Evolutionary conservation across 2,329 filamentous ascomycete genomes (phyloP).

Genomic region (Fusarium ramigenum): DNA sequence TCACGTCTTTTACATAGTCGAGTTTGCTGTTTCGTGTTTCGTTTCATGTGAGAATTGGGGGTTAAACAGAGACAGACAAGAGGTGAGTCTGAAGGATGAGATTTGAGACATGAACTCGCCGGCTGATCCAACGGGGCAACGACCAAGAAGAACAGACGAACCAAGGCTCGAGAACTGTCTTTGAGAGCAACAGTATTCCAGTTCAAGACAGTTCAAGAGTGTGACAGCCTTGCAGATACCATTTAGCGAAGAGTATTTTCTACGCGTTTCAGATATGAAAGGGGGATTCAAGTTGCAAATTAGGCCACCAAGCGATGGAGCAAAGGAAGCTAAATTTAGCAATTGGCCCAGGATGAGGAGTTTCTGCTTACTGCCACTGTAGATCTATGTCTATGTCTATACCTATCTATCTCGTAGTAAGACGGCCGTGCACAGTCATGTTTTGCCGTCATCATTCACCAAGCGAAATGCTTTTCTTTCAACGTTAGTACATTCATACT

Average conservation of each 20-base stretch:
- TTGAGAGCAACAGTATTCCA: slow-evolving; percentile 4
- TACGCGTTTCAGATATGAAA: slow-evolving; percentile 8
- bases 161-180: not conserved
- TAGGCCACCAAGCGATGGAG: slow-evolving; percentile 37
- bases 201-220: not conserved
- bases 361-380: slow-evolving; percentile 30
- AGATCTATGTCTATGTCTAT: not conserved
- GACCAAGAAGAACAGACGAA: not conserved
- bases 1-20: slow-evolving; percentile 23
- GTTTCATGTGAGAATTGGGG: slow-evolving; percentile 17
- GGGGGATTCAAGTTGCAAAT: slow-evolving; percentile 36
- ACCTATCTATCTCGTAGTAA: not conserved
- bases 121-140: slow-evolving; percentile 16
- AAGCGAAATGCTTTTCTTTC: not conserved
- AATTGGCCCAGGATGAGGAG: slow-evolving; percentile 26
- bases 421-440: slow-evolving; percentile 24
- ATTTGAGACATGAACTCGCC: slow-evolving; percentile 31
- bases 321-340: slow-evolving; percentile 44
- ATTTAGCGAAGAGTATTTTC: slow-evolving; percentile 1
- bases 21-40: slow-evolving; percentile 19
- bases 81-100: not conserved
- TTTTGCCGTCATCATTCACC: not conserved
- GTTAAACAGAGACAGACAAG: slow-evolving; percentile 10
- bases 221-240: not conserved
- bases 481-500: not conserved